These are phyloP conservation scores for Ophiostoma tasmaniense DNA, from an alignment of 2,329 filamentous ascomycete species.

Conservation along the genomic window DNA sequence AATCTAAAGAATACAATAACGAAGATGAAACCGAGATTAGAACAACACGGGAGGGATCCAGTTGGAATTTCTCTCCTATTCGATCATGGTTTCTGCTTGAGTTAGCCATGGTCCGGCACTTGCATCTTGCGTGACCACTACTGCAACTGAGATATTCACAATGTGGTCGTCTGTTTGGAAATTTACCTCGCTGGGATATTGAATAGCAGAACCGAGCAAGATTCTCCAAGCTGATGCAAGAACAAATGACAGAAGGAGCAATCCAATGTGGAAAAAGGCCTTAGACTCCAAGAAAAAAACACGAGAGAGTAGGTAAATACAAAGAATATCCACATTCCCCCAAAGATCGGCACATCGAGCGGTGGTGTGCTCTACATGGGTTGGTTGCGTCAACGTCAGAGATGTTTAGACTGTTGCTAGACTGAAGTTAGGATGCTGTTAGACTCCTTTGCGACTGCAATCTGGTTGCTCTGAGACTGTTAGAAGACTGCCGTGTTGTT, in stretches of 20 bases:
- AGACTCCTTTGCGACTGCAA: background rate
- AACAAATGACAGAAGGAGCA: background rate
- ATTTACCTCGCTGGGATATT: background rate
- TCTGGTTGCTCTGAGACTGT: background rate
- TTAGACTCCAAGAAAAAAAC: background rate
- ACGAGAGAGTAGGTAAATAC: background rate
- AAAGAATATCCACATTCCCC: background rate
- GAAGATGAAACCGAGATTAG: background rate
- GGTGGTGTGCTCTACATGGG: constrained; percentile 14
- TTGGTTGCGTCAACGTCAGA: constrained; percentile 8
- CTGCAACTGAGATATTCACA: background rate
- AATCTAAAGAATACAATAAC: background rate
- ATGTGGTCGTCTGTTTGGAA: too few relatives aligned
- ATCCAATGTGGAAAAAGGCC: background rate
- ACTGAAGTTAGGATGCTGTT: background rate
- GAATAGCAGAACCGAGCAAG: background rate
- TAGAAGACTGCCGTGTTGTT: background rate
- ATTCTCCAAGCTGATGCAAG: background rate
- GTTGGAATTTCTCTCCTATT: background rate
- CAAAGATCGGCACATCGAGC: background rate
- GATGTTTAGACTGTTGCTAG: background rate
- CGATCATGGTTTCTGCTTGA: background rate
- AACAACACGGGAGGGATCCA: background rate
- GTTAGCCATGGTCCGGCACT: background rate
- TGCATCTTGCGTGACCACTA: background rate